phyloP scores from a whole-genome alignment of 1,284 basidiomycete genomes.

The Coniophora puteana region DNA sequence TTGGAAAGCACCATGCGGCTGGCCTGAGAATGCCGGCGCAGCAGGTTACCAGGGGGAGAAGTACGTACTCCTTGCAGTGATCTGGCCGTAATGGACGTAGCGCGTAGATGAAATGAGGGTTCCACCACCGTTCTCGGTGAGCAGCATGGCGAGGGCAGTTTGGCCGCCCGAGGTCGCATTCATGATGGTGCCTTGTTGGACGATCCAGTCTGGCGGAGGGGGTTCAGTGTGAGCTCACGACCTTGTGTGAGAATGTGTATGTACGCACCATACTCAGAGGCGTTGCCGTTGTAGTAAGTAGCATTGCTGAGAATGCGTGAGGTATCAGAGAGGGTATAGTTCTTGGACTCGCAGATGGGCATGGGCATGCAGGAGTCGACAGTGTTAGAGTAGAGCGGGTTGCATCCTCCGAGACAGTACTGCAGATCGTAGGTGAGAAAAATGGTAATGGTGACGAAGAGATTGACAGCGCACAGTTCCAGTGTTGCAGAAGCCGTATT shows the following conservation, averaged over 20 bases:
- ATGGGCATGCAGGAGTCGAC: constrained; percentile 66
- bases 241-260: not conserved
- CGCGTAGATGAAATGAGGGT: constrained; percentile 76
- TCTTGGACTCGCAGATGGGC: constrained; percentile 66
- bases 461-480: constrained; percentile 38
- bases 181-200: constrained; percentile 65
- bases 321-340: constrained; percentile 61
- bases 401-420: constrained; percentile 82
- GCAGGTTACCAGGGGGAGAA: constrained; percentile 11
- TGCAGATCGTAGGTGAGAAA: constrained; percentile 22
- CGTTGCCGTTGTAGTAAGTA: constrained; percentile 72
- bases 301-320: constrained; percentile 63
- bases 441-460: not conserved
- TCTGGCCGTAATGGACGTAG: constrained; percentile 77
- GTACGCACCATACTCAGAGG: constrained; percentile 46
- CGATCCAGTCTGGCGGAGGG: constrained; percentile 55
- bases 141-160: constrained; percentile 57
- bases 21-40: not conserved
- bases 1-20: not conserved
- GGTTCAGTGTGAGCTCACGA: not conserved
- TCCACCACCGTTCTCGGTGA: constrained; percentile 69
- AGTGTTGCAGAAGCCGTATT: constrained; percentile 72
- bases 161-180: constrained; percentile 62
- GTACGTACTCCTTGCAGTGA: constrained; percentile 62
- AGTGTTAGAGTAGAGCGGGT: constrained; percentile 65